A percentile compares a stretch with the other conserved stretches of the same genome.
These are phyloP conservation scores for Pleurotus citrinopileatus DNA, from an alignment of 768 basidiomycete species.

Conservation along the genomic window DNA sequence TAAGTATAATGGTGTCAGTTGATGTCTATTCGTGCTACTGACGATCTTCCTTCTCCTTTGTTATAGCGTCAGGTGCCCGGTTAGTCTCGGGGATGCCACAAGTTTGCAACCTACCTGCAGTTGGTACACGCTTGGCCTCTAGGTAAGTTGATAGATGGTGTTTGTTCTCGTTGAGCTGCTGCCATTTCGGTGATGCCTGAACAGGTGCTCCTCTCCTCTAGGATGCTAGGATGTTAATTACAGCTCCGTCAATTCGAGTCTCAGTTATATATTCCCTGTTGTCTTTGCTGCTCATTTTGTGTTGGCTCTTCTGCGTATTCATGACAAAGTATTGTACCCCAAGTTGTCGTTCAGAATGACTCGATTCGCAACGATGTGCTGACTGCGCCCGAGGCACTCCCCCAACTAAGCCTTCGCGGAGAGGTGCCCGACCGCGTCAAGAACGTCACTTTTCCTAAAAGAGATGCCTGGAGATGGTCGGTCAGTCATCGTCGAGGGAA, in stretches of 20 bases:
- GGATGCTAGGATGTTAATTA: no score
- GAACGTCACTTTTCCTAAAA: background rate
- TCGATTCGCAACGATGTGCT: background rate
- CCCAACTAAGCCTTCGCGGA: background rate
- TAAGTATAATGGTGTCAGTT: background rate
- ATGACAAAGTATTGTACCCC: no score
- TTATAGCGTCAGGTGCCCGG: background rate
- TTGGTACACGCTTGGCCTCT: background rate
- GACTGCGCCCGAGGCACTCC: background rate
- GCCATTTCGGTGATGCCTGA: no score
- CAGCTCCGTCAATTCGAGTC: no score
- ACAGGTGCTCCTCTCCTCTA: no score
- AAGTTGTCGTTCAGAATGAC: no score
- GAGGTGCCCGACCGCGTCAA: no score
- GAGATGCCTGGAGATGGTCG: background rate
- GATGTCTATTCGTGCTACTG: background rate
- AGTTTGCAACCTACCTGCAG: background rate
- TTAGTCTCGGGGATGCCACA: background rate
- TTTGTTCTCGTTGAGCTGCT: no score
- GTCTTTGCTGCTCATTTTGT: no score
- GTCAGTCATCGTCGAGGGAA: background rate
- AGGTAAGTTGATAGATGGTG: background rate
- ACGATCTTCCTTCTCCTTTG: background rate
- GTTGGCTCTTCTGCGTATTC: no score
- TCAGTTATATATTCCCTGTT: no score